phyloP scores from a whole-genome alignment of 164 flowering plant genomes.

The Liriodendron chinense region DNA sequence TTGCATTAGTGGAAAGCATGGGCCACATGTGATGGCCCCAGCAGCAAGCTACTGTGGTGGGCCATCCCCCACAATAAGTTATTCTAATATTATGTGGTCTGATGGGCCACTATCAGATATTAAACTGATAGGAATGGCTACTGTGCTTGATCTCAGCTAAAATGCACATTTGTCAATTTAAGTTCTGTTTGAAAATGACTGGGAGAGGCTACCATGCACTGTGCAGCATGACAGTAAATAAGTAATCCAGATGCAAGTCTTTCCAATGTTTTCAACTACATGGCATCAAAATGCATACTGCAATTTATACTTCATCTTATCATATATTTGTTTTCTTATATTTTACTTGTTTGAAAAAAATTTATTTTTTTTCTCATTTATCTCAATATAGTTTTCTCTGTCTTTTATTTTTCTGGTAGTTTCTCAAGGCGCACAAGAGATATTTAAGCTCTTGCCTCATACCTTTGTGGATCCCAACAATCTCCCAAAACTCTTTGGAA shows the following conservation, averaged over 20 bases:
- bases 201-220: background rate
- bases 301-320: too few relatives aligned
- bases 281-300: background rate
- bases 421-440: constrained; percentile 92
- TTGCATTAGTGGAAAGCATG: background rate
- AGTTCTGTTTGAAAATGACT: background rate
- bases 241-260: background rate
- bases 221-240: background rate
- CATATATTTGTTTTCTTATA: background rate
- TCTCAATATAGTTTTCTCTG: too few relatives aligned
- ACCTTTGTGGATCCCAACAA: constrained; percentile 73
- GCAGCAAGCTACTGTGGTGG: background rate
- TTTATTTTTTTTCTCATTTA: background rate
- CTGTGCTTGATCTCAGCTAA: too few relatives aligned
- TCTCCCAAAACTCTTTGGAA: constrained; percentile 69
- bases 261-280: background rate
- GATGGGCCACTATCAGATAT: background rate
- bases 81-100: background rate
- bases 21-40: background rate
- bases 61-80: background rate
- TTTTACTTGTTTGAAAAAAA: background rate
- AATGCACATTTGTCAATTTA: too few relatives aligned
- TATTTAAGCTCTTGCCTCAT: constrained; percentile 97
- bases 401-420: constrained; percentile 39
- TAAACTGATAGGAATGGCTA: too few relatives aligned